Evolutionary conservation across 208 protist species (phyloP), one percentile per base, ranked within the genome.

Genomic region (Blechomonas ayalai): DNA sequence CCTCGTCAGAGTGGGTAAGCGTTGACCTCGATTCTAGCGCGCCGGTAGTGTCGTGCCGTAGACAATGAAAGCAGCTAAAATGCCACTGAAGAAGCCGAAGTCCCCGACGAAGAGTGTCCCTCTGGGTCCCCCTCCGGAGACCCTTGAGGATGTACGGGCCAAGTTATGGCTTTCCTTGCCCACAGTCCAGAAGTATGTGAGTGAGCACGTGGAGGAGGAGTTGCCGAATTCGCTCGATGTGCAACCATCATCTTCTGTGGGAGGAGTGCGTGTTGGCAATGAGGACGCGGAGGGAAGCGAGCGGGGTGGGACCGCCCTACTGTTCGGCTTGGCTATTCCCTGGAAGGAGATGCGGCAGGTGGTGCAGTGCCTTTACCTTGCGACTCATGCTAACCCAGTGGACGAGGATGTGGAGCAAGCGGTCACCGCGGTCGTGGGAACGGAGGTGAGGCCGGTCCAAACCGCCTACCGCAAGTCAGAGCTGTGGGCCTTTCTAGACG

Each of bases 101-200:
- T 42, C 18, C 13, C 7, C 8, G 37, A 42, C 37, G 9, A 42
- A 10, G 37, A 42, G 37, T 42, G n/a, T n/a, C n/a, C n/a, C n/a
- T n/a, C n/a, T n/a, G n/a, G n/a, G n/a, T n/a, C 0, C 29, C 10
- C 8, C 42, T n/a, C 56, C 70, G 43, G 15, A 60, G 29, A 51
- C 69, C 9, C 3, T 83, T 18, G 69, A 77, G 26, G 64, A 75
- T 19, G 52, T 82, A 7, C 66, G 67, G 33, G 70, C 72, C 22
- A 46, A 52, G n/a, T 46, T 92, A n/a, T 92, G 83, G 80, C 40
- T 47, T 22, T 53, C 79, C 4, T 43, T 92, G 32, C 83, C 73
- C 1, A 66, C 63, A 2, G 59, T 83, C 36, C 58, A 55, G n/a
- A n/a, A 25, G 6, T 45, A 32, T 10, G 15, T 62, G 6, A 15